Percentiles rank a stretch among this genome's conserved stretches.
These are phyloP conservation scores for Ophiocordyceps robertsii DNA, from an alignment of 2,329 filamentous ascomycete species.

Conservation along the genomic window DNA sequence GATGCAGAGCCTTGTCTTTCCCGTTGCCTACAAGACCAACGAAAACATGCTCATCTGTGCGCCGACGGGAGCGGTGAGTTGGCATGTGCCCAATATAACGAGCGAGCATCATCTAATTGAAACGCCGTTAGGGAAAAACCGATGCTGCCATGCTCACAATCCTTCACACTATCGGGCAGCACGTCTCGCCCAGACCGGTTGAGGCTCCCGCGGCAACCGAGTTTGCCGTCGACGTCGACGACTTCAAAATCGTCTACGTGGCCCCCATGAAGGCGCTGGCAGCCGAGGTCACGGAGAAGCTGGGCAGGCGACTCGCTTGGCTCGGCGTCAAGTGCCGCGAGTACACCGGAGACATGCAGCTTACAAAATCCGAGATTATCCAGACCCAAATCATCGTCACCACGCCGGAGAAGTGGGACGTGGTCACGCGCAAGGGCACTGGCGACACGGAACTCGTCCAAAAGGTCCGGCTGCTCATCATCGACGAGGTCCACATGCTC, in stretches of 20 bases:
- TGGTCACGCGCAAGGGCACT: slow-evolving; percentile 91
- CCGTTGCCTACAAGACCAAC: slow-evolving; percentile 86
- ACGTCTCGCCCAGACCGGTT: slow-evolving; percentile 65
- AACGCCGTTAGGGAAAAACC: slow-evolving; percentile 60
- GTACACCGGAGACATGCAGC: slow-evolving; percentile 95
- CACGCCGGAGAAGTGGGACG: slow-evolving; percentile 98
- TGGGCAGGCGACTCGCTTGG: slow-evolving; percentile 86
- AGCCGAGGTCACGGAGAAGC: slow-evolving; percentile 89
- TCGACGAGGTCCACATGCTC: slow-evolving; percentile 98
- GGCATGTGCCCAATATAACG: too few species aligned
- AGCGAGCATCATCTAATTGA: background rate
- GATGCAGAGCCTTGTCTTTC: slow-evolving; percentile 96
- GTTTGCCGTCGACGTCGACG: slow-evolving; percentile 69
- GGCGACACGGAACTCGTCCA: slow-evolving; percentile 96
- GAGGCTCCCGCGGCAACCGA: slow-evolving; percentile 61
- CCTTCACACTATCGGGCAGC: slow-evolving; percentile 78
- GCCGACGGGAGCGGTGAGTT: slow-evolving; percentile 74
- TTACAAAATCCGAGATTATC: slow-evolving; percentile 91
- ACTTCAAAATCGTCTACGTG: slow-evolving; percentile 98
- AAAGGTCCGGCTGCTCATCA: slow-evolving; percentile 90
- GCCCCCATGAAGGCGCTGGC: slow-evolving; percentile 98
- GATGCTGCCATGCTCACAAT: slow-evolving; percentile 97
- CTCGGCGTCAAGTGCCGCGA: slow-evolving; percentile 85
- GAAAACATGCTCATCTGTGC: slow-evolving; percentile 99
- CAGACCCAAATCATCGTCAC: slow-evolving; percentile 97